These are phyloP conservation scores for Pestalotiopsis sp. DNA, from an alignment of 2,329 filamentous ascomycete species.

Conservation along the genomic window DNA sequence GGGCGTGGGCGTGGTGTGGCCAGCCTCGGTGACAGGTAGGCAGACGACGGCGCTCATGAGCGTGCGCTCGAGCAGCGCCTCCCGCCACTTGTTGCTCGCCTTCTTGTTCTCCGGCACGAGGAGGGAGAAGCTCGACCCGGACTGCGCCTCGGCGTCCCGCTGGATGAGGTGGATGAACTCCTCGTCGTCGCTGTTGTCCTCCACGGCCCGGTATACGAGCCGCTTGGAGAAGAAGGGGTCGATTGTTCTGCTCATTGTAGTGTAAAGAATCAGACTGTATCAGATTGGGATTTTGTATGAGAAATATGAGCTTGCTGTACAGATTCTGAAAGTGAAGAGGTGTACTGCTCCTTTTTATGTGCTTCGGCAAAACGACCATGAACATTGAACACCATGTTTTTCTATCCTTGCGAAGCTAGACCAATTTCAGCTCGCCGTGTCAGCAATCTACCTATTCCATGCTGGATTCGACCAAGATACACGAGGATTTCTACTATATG, in stretches of 20 bases:
- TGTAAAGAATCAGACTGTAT: not conserved
- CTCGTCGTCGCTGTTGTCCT: conserved; percentile 34
- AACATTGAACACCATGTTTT: not conserved
- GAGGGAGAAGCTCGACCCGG: conserved; percentile 28
- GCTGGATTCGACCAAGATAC: not conserved
- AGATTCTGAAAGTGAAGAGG: not conserved
- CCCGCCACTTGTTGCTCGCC: conserved; percentile 28
- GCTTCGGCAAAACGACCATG: not conserved
- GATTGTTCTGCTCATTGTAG: conserved; percentile 20
- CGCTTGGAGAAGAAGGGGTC: conserved; percentile 37
- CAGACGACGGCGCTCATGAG: conserved; percentile 41
- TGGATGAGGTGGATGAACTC: conserved; percentile 32
- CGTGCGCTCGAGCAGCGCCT: conserved; percentile 27
- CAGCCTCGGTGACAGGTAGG: conserved; percentile 23
- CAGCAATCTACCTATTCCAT: not conserved
- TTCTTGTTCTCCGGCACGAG: conserved; percentile 32
- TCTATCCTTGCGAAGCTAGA: not conserved
- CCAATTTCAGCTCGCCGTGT: conserved; percentile 6
- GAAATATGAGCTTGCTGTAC: not conserved
- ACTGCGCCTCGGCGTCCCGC: conserved; percentile 29
- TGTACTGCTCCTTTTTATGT: not conserved
- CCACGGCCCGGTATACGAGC: conserved; percentile 39
- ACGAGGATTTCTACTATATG: not conserved
- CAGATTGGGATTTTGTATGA: not conserved
- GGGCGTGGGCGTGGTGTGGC: conserved; percentile 16